A percentile compares a stretch with the other conserved stretches of the same genome.
These are phyloP conservation scores for Lentinus tigrinus DNA, from an alignment of 768 basidiomycete genomes.

Conservation along the genomic window DNA sequence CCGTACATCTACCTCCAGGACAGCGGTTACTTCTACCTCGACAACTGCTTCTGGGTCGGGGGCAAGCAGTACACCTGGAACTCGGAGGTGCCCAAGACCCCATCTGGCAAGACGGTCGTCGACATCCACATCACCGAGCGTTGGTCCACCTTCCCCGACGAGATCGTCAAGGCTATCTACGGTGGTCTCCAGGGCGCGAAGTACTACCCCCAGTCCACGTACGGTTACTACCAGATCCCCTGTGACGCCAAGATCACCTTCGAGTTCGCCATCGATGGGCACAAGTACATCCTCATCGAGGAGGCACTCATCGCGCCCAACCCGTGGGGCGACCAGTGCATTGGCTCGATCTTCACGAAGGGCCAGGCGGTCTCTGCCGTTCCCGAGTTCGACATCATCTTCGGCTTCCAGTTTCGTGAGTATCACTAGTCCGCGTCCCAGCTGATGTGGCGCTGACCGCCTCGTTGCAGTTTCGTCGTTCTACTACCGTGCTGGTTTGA, in stretches of 20 bases:
- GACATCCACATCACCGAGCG: not conserved
- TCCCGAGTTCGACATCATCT: slow-evolving; percentile 3
- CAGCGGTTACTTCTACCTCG: slow-evolving; percentile 13
- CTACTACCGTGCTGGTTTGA: slow-evolving; percentile 14
- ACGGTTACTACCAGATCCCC: slow-evolving; percentile 13
- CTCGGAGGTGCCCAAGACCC: slow-evolving; percentile 1
- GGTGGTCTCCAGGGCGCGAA: slow-evolving; percentile 5
- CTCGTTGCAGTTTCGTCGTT: slow-evolving; percentile 4
- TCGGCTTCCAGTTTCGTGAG: slow-evolving; percentile 15
- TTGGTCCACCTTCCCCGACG: slow-evolving; percentile 8
- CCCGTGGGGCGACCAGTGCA: slow-evolving; percentile 18
- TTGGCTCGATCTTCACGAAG: slow-evolving; percentile 11
- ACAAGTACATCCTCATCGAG: slow-evolving; percentile 6
- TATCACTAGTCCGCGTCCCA: not conserved
- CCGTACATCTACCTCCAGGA: slow-evolving; percentile 1
- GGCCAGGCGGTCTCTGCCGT: slow-evolving; percentile 1
- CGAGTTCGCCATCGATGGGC: slow-evolving; percentile 9
- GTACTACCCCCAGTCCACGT: slow-evolving; percentile 3
- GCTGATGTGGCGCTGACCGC: not conserved
- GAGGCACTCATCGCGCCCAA: slow-evolving; percentile 11
- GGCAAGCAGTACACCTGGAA: not conserved
- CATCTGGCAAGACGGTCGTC: slow-evolving; percentile 2
- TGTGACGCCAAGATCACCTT: slow-evolving; percentile 10
- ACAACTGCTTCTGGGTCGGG: slow-evolving; percentile 5
- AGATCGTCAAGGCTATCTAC: slow-evolving; percentile 8